Conservation (phyloP, 495 filamentous ascomycete genomes). For the Ascobolus immersus region DNA sequence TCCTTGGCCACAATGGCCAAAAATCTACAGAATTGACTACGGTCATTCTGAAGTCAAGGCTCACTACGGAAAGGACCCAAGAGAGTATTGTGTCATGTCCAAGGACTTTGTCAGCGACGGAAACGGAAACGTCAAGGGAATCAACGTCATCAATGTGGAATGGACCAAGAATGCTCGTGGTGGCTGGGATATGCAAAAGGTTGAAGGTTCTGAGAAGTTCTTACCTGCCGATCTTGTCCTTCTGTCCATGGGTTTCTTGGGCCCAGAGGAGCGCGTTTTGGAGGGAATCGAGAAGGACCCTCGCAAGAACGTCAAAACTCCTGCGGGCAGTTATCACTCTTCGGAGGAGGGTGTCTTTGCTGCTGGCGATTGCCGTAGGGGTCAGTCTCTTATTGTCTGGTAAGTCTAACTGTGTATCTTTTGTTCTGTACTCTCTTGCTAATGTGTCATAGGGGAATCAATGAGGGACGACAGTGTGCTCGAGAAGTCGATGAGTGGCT, state of each 20-base stretch:
- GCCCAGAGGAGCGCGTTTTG: constrained; percentile 73
- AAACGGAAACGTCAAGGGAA: constrained; percentile 68
- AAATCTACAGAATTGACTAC: constrained; percentile 96
- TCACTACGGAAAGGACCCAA: constrained; percentile 89
- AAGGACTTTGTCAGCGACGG: constrained; percentile 94
- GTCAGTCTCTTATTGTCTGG: constrained; percentile 96
- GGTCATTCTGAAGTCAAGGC: constrained; percentile 92
- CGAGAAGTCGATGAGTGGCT: constrained; percentile 87
- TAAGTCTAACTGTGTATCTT: constrained; percentile 24
- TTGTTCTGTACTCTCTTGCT: constrained; percentile 3
- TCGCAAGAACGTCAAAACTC: constrained; percentile 94
- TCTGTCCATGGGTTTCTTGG: constrained; percentile 94
- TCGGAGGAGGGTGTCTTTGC: constrained; percentile 80
- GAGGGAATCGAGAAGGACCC: constrained; percentile 78
- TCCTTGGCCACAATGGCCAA: constrained; percentile 98
- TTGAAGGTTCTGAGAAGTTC: constrained; percentile 84
- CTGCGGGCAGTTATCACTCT: constrained; percentile 67
- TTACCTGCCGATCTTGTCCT: constrained; percentile 95
- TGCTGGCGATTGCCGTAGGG: constrained; percentile 86
- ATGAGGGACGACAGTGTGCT: constrained; percentile 83
- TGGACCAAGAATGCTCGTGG: constrained; percentile 79
- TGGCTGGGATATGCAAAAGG: constrained; percentile 98
- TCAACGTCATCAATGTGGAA: constrained; percentile 92
- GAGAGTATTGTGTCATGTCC: constrained; percentile 97
- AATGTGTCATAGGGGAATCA: constrained; percentile 55